Base-by-base conservation (phyloP, 352 stramenopile species). In the Globisporangium ultimum region DNA sequence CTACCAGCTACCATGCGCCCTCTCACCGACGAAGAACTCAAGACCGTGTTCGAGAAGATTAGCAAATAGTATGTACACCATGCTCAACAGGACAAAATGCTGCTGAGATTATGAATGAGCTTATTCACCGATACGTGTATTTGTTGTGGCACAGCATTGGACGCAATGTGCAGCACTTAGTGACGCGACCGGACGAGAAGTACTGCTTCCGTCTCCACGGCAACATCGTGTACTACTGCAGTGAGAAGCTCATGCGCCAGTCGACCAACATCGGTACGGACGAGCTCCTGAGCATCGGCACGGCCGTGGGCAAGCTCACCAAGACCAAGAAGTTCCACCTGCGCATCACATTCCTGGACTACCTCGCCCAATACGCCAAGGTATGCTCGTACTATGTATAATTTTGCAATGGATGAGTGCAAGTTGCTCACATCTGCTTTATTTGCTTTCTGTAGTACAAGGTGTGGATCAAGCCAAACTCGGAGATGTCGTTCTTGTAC, bases 401-500 rank as follows among this genome's bases (percentile, higher is more conserved):
- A 2, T 17, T 5, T 45, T 45, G 40, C 40, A n/a, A 3, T 42
- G 10, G 18, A 15, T 21, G 21, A 10, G 6, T 22, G 41, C 38
- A 22, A 40, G 14, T 11, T 24, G 14, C 34, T 8, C 43, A 50
- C 11, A 45, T 20, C 32, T 60, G 18, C 53, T 51, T 3, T 51
- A 15, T 50, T 36, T 24, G 10, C 20, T 59, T 24, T 36, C 10
- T 58, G 20, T 61, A 95, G 84, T 98, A 99, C 89, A 99, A 99
- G 75, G 97, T 99, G 28, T 99, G 97, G 97, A 97, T 99, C 53
- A 99, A 99, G 81, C 93, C 96, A 24, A 98, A 96, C 74, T 97
- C 96, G 61, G 97, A 99, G 84, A 99, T 99, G 97, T 97, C 87
- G 14, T 99, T 99, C 80, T 74, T 99, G 22, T 99, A 99, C 71